Evolutionary conservation across 352 stramenopile species (phyloP).

Genomic region (Hyphochytrium catenoides): DNA sequence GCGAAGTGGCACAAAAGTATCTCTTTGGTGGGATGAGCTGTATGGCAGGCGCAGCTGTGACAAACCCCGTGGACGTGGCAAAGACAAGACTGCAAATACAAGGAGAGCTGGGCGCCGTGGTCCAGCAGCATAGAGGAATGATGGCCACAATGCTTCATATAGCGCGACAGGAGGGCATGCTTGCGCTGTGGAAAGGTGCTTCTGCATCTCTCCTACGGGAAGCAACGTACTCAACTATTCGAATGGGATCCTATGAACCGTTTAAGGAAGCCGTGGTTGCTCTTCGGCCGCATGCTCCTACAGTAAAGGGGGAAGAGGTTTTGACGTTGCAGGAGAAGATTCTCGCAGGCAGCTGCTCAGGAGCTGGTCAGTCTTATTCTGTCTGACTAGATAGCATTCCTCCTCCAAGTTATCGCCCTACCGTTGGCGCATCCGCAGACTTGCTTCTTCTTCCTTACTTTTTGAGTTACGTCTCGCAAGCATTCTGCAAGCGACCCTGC

Average conservation of each 20-base stretch:
- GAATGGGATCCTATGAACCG: conserved; percentile 45
- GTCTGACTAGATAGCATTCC: too few species aligned
- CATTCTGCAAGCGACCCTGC: too few species aligned
- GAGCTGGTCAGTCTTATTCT: too few species aligned
- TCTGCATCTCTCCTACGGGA: conserved; percentile 31
- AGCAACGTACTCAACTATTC: conserved; percentile 41
- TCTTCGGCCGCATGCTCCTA: conserved; percentile 10
- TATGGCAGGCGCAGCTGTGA: conserved; percentile 8
- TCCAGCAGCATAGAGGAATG: conserved; percentile 16
- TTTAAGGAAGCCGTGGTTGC: conserved; percentile 41
- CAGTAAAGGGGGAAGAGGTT: conserved; percentile 1
- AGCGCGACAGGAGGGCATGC: conserved; percentile 23
- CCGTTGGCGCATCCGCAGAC: too few species aligned
- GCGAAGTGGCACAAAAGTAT: conserved; percentile 2
- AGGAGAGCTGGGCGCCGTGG: conserved; percentile 8
- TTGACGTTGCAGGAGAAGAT: too few species aligned
- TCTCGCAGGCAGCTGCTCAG: too few species aligned
- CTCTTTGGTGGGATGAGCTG: conserved; percentile 7
- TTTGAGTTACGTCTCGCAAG: too few species aligned
- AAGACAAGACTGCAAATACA: conserved; percentile 39
- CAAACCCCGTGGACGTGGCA: conserved; percentile 33
- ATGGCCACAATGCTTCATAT: conserved; percentile 26
- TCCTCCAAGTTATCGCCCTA: too few species aligned
- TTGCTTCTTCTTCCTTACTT: too few species aligned
- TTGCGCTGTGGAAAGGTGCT: conserved; percentile 26